Evolutionary conservation across 2,329 filamentous ascomycete species (phyloP), one percentile per base, ranked within the genome.

Genomic region (Colletotrichum karsti): DNA sequence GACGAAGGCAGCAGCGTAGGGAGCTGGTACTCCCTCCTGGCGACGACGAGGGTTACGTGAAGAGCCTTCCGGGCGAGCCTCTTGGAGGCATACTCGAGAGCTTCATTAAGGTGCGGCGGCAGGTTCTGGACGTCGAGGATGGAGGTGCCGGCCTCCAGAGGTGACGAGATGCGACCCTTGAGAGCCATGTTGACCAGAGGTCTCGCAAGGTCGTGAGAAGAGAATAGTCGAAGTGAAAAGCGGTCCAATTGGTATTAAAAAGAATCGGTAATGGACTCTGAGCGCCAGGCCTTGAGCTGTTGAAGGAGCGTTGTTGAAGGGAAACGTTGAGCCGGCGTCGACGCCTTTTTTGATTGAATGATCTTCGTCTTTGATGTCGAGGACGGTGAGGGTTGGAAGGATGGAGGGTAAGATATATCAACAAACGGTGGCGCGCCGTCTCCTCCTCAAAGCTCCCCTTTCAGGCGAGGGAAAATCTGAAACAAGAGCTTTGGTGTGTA

Each of bases 121-220:
- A 91, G 81, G 66, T 85, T 84, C 70, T 88, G 83, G 35, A 81
- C 80, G 72, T 90, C 86, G 67, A 90, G 84, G 61, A 91, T 80
- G 20, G 88, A 90, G 44, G 81, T 80, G 18, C 88, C 88, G 28
- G 89, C 88, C 81, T 91, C 89, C 63, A 91, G 83, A 13, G 89
- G 89, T 55, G 87, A 85, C 2, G 89, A 91, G 73, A 91, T 91
- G 63, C 80, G 82, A 62, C 83, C 80, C 78, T 89, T 91, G 74
- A 86, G 80, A 41, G 81, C 74, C 82, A 86, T 85, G 35, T 18
- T 30, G 50, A 53, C 30, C 28, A 46, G 41, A 37, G 20, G 33
- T 42, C 42, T 60, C 61, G 61, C 42, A 46, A 64, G 35, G 48
- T 62, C 26, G 28, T 42, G 39, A 26, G 48, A 44, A 46, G 62